Conservation (phyloP, 2,329 filamentous ascomycete genomes). For the Diaporthe velutina region DNA sequence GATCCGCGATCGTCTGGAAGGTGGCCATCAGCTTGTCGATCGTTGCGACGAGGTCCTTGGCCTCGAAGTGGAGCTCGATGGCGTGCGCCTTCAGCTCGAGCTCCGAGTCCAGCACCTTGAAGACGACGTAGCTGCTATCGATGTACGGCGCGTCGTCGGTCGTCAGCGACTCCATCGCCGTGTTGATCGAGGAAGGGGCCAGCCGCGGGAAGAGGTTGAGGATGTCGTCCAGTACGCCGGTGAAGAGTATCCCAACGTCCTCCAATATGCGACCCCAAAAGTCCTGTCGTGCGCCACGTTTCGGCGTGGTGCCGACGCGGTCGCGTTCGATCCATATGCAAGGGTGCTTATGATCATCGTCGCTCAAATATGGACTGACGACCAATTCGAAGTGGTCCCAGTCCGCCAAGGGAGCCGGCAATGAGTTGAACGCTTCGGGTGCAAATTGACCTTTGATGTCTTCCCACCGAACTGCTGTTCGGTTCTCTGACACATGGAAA, state of each 20-base stretch:
- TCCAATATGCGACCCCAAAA: conserved; percentile 42
- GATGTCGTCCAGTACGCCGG: conserved; percentile 38
- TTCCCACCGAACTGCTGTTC: conserved; percentile 42
- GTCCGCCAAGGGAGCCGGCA: conserved; percentile 39
- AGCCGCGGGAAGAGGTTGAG: conserved; percentile 41
- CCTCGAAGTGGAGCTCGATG: conserved; percentile 44
- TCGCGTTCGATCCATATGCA: conserved; percentile 42
- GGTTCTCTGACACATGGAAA: conserved; percentile 42
- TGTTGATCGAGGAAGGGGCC: conserved; percentile 42
- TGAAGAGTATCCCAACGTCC: conserved; percentile 41
- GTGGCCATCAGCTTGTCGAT: conserved; percentile 41
- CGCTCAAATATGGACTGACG: conserved; percentile 43
- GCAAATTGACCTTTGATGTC: conserved; percentile 41
- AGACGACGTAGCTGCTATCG: conserved; percentile 45
- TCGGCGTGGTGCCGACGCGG: conserved; percentile 32
- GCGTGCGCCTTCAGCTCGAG: conserved; percentile 40
- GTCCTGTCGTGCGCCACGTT: conserved; percentile 41
- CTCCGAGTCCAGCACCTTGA: conserved; percentile 44
- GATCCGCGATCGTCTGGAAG: conserved; percentile 40
- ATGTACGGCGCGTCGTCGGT: conserved; percentile 43
- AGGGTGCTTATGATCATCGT: conserved; percentile 37
- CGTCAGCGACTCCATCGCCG: conserved; percentile 41
- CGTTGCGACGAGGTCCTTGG: conserved; percentile 41
- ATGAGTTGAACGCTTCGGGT: conserved; percentile 41
- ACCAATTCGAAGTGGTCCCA: conserved; percentile 46